phyloP scores from a whole-genome alignment of 208 protist genomes.

The Leishmania amazonensis region DNA sequence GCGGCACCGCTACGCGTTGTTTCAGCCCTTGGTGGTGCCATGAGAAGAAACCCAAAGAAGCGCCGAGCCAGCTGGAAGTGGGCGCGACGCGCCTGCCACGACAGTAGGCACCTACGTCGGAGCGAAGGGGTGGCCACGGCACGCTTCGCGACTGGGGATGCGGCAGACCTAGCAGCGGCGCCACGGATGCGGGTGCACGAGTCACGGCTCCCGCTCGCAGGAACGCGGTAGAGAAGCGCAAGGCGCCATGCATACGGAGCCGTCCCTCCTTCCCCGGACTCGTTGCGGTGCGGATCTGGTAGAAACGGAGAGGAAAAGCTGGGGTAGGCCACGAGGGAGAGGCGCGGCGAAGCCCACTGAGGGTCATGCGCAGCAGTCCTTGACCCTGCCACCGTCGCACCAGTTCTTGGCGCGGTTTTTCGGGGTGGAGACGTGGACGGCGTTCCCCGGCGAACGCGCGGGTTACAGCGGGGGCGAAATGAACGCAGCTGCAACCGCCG shows the following conservation, averaged over 20 bases:
- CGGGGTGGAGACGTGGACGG: not conserved
- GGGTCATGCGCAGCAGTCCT: not conserved
- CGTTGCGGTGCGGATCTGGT: not conserved
- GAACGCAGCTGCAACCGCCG: constrained; percentile 7
- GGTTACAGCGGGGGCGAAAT: not conserved
- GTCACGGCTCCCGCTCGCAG: not conserved
- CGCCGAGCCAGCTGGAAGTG: constrained; percentile 33
- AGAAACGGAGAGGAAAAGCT: constrained; percentile 27
- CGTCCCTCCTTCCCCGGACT: not conserved
- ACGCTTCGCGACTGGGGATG: not conserved
- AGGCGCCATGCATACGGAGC: constrained; percentile 24
- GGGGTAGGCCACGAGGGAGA: constrained; percentile 16
- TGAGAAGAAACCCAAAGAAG: constrained; percentile 25
- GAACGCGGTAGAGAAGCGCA: not conserved
- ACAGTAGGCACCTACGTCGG: not conserved
- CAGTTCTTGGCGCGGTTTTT: not conserved
- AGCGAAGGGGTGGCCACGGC: not conserved
- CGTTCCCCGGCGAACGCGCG: not conserved
- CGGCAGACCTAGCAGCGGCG: not conserved
- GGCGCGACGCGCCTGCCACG: constrained; percentile 10
- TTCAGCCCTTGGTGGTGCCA: not conserved
- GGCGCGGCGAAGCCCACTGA: not conserved
- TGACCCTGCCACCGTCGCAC: not conserved
- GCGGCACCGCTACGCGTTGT: not conserved
- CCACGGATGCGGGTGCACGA: not conserved